Percentiles rank a stretch among this genome's conserved stretches.
Evolutionary conservation across 2,329 filamentous ascomycete species (phyloP).

Genomic region (Rutstroemia sp.): DNA sequence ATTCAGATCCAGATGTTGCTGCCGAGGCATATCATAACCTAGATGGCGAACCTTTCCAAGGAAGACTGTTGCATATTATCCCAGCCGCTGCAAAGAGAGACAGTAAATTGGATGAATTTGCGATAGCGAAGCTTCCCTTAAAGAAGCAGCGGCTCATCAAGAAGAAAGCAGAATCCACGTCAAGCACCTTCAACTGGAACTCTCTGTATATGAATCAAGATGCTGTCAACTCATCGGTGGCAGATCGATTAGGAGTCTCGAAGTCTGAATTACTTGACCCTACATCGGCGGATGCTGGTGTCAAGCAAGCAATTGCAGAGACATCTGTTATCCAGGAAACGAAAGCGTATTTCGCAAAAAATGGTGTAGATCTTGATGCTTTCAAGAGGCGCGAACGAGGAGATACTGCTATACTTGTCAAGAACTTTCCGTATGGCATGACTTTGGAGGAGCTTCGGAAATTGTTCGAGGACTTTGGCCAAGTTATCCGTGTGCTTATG

Average conservation of each 20-base stretch:
- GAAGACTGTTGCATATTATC: slow-evolving; percentile 83
- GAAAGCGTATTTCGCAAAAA: slow-evolving; percentile 79
- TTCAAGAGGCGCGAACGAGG: slow-evolving; percentile 83
- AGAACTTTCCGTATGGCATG: slow-evolving; percentile 78
- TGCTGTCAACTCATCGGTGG: slow-evolving; percentile 85
- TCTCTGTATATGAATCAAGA: slow-evolving; percentile 99
- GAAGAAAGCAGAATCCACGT: slow-evolving; percentile 72
- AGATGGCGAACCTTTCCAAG: slow-evolving; percentile 85
- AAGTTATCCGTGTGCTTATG: slow-evolving; percentile 77
- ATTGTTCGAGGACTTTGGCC: slow-evolving; percentile 56
- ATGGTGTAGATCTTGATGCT: slow-evolving; percentile 85
- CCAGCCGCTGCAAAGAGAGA: slow-evolving; percentile 78
- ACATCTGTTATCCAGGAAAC: slow-evolving; percentile 95
- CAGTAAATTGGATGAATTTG: slow-evolving; percentile 76
- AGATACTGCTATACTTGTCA: slow-evolving; percentile 81
- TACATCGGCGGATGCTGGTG: slow-evolving; percentile 87
- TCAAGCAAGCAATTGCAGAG: slow-evolving; percentile 95
- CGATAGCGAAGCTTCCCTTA: slow-evolving; percentile 81
- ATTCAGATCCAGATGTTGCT: slow-evolving; percentile 62
- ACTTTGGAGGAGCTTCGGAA: slow-evolving; percentile 46
- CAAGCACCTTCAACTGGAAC: slow-evolving; percentile 90
- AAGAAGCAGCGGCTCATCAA: slow-evolving; percentile 92
- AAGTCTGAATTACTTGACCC: slow-evolving; percentile 92
- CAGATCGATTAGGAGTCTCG: slow-evolving; percentile 76
- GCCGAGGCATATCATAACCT: slow-evolving; percentile 70